Base-by-base conservation (phyloP, 305 asterid genomes). In the Coffea humblotiana region DNA sequence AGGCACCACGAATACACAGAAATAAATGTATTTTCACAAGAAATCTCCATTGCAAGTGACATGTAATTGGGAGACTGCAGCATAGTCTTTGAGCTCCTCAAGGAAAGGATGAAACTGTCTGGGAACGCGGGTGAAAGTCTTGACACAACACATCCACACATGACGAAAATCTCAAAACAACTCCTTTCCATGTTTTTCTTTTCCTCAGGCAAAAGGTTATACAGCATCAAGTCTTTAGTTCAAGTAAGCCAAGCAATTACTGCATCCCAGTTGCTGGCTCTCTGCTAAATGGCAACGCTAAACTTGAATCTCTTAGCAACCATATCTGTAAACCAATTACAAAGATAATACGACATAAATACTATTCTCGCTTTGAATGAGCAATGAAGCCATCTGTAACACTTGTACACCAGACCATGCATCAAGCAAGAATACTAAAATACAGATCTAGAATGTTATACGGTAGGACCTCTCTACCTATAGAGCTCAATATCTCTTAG, bases 391-490 rank as follows among this genome's bases (percentile, higher is more conserved):
- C 63, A 19, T 6, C 18, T 18, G 6, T 56, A 56, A 21, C 25
- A 6, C 25, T 21, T 3, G 1, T 19, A 56, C 19, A 56, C 21
- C 63, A 56, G 21, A 6, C 21, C 25, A 9, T 56, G 25, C 7
- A 35, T 2, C 51, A 40, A 40, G 43, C 5, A 68, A 67, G 72
- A 37, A 35, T 8, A 16, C 6, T 18, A 8, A 66, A 29, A 14
- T 32, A 10, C 4, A 66, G 27, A 35, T 37, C 51, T 40, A 37
- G 25, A 37, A 1, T 35, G 72, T 11, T 48, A 32, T 32, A 32
- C 32, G 49, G 15, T 49, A 27, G 63, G 47, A 27, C 1, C 52
- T 18, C 12, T 78, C 60, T 60, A 76, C 78, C 82, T 77, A 66
- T 6, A 48, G 19, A 76, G 64, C 71, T 58, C 40, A 78, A 32